A percentile compares a stretch with the other conserved stretches of the same genome.
Conservation (phyloP, 192 early-diverging fungal genomes). For the Rhizophagus prolifer region DNA sequence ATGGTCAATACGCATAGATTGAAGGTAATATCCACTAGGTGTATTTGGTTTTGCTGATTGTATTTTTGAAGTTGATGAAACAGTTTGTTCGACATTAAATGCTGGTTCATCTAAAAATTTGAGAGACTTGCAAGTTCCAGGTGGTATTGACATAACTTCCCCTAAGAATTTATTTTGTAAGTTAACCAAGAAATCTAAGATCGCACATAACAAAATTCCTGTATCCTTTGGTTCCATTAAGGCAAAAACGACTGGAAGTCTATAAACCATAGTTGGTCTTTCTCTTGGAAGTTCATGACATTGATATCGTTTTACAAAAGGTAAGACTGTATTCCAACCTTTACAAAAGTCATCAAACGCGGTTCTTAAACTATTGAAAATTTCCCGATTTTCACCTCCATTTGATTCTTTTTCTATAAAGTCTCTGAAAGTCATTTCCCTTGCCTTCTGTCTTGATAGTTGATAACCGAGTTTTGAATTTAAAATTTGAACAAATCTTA, state of each 20-base stretch:
- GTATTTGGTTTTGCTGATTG: not conserved
- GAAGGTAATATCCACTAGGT: slow-evolving; percentile 12
- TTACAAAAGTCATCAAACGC: not conserved
- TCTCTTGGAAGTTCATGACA: not conserved
- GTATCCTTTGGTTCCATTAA: not conserved
- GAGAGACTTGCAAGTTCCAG: slow-evolving; percentile 11
- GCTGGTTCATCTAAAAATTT: not conserved
- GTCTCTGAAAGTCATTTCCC: not conserved
- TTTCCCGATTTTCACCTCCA: not conserved
- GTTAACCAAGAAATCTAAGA: not conserved
- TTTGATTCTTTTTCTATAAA: not conserved
- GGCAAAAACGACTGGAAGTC: not conserved
- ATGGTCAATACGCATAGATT: slow-evolving; percentile 13
- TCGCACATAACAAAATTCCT: not conserved
- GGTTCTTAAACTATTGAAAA: not conserved
- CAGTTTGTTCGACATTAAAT: not conserved
- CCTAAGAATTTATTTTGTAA: slow-evolving; percentile 8
- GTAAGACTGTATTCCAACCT: not conserved
- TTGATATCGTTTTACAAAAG: not conserved
- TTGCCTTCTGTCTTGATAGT: not conserved
- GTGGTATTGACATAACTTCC: not conserved
- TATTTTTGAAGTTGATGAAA: not conserved
- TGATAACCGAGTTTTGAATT: not conserved
- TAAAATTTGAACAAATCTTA: not conserved
- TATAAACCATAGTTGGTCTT: not conserved